phyloP scores from a whole-genome alignment of 2,329 filamentous ascomycete genomes.

The Bipolaris victoriae region DNA sequence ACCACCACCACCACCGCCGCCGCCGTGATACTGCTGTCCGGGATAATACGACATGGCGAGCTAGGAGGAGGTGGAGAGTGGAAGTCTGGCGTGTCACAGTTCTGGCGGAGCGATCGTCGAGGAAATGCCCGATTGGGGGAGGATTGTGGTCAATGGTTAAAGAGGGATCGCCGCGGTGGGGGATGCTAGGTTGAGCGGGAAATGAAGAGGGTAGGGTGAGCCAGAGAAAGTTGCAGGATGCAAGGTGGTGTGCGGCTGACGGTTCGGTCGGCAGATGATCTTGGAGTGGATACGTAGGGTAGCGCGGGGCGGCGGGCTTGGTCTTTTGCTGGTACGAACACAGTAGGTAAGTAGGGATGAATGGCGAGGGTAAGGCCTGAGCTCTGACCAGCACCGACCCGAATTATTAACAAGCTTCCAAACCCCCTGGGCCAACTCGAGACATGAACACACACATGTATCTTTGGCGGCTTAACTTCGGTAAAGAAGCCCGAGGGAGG shows the following conservation, averaged over 20 bases:
- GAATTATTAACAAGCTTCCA: constrained; percentile 1
- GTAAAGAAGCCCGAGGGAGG: background rate
- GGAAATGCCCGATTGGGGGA: constrained; percentile 10
- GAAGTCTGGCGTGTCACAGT: constrained; percentile 3
- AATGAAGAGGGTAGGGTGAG: constrained; percentile 9
- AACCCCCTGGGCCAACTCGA: constrained; percentile 1
- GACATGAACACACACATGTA: background rate
- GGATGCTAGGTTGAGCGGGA: background rate
- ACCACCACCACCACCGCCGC: constrained; percentile 1
- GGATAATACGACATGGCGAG: constrained; percentile 51
- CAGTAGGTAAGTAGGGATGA: too few relatives aligned
- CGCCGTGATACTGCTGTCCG: constrained; percentile 51
- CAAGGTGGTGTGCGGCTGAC: constrained; percentile 23
- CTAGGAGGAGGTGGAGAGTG: constrained; percentile 6
- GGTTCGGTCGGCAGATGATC: constrained; percentile 10
- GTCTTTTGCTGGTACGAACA: background rate
- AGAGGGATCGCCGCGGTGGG: constrained; percentile 1
- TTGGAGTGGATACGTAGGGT: constrained; percentile 10
- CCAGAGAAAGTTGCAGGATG: constrained; percentile 10
- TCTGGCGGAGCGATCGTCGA: constrained; percentile 12
- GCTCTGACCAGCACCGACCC: constrained; percentile 12
- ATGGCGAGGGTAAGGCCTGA: constrained; percentile 13
- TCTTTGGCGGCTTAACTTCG: too few relatives aligned
- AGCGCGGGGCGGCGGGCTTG: constrained; percentile 27
- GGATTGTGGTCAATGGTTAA: constrained; percentile 3